Evolutionary conservation across 2,329 filamentous ascomycete genomes (phyloP), one percentile per base, ranked within the genome.

Genomic region (Aspergillus niger): DNA sequence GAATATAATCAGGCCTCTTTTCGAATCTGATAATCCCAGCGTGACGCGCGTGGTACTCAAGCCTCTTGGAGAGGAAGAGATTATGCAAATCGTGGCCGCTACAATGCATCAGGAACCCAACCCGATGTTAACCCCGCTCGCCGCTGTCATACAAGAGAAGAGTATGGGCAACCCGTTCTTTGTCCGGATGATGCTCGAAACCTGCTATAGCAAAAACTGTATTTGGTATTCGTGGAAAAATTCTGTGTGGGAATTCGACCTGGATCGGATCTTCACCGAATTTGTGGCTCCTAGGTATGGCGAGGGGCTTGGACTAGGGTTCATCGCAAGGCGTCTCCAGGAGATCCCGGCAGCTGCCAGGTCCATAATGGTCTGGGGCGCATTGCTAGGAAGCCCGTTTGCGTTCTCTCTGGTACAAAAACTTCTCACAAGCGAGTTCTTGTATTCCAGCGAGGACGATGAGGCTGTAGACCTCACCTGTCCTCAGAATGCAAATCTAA

Each of bases 181-280:
- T 70, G 90, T 97, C 74, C 85, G 91, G 58, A 91, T 97, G 76
- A 96, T 97, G 85, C 84, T 97, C 4, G 91, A 91, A 70, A 89
- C 90, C 3, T 96, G 91, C 72, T 89, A 96, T 73, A 87, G 91
- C 43, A 95, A 91, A 71, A 89, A 89, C 66, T 96, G 91, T 73
- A 90, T 97, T 53, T 96, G 89, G 85, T 97, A 96, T 75, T 92
- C 92, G 63, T 97, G 95, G 82, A 88, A 87, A 67, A 86, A 89
- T 65, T 91, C 88, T 50, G 83, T 85, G 49, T 98, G 94, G 94
- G 84, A 89, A 48, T 97, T 89, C 72, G 90, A 96, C 70, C 79
- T 97, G 10, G 92, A 97, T 74, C 87, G 85, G 65, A 86, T 97
- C 1, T 97, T 97, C 70, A 87, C 89, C 50, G 88, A 96, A 65